phyloP scores from a whole-genome alignment of 2,329 filamentous ascomycete genomes.

The Neonectria sp. region DNA sequence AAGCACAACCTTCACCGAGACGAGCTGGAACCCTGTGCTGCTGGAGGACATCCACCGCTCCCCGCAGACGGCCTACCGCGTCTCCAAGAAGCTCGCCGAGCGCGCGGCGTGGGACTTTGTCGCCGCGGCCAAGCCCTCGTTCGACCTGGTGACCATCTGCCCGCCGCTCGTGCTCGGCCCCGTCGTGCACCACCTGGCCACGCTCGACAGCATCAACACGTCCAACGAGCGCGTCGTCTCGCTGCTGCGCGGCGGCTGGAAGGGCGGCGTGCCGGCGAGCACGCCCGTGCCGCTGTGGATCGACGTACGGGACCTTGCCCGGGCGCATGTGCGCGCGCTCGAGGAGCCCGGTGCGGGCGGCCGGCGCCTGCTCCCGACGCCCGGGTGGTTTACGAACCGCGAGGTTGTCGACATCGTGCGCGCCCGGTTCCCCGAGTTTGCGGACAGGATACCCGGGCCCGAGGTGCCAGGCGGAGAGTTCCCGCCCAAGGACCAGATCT shows the following conservation, averaged over 20 bases:
- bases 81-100: conserved; percentile 70
- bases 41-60: conserved; percentile 59
- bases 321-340: conserved; percentile 67
- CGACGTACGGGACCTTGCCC: conserved; percentile 70
- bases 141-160: conserved; percentile 68
- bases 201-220: conserved; percentile 65
- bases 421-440: conserved; percentile 65
- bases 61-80: conserved; percentile 65
- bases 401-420: conserved; percentile 61
- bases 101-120: conserved; percentile 69
- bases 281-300: conserved; percentile 64
- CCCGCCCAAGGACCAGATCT: conserved; percentile 59
- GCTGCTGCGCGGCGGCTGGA: conserved; percentile 66
- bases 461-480: conserved; percentile 61
- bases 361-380: conserved; percentile 65
- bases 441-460: conserved; percentile 62
- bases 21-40: conserved; percentile 68
- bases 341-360: conserved; percentile 64
- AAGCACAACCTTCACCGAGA: conserved; percentile 60
- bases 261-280: conserved; percentile 57
- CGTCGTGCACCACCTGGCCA: conserved; percentile 63
- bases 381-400: conserved; percentile 63
- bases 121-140: conserved; percentile 57
- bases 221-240: conserved; percentile 67
- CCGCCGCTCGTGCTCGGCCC: conserved; percentile 71